Percentiles rank a stretch among this genome's conserved stretches.
Evolutionary conservation across 805 yeast genomes (phyloP).

Genomic region (Diddensiella caesifluorescens): DNA sequence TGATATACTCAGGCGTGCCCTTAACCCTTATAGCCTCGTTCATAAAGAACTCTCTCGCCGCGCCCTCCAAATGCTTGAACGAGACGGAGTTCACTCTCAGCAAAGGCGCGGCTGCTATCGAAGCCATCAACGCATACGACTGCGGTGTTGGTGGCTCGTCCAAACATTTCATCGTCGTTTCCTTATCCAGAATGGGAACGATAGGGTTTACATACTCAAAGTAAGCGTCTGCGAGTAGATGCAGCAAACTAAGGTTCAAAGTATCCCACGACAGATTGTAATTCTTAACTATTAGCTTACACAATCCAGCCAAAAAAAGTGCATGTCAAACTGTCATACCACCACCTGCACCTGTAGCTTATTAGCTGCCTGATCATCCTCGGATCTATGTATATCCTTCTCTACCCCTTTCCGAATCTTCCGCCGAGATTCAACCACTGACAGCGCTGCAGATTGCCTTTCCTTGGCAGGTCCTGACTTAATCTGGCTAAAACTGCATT

Average conservation of each 20-base stretch:
- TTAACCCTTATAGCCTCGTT: conserved; percentile 8
- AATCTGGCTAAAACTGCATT: background rate
- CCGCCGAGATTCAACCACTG: too few species aligned
- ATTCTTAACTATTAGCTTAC: background rate
- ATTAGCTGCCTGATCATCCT: too few species aligned
- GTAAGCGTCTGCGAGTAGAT: conserved; percentile 5
- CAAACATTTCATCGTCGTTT: conserved; percentile 1
- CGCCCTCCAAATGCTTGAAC: background rate
- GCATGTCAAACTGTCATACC: background rate
- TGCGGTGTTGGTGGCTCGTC: conserved; percentile 5
- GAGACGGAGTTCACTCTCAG: conserved; percentile 4
- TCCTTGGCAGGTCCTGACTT: background rate
- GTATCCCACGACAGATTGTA: background rate
- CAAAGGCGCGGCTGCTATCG: conserved; percentile 8
- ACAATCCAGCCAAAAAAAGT: background rate
- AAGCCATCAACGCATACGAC: conserved; percentile 8
- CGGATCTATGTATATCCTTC: too few species aligned
- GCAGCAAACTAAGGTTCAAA: background rate
- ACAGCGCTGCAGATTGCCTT: background rate
- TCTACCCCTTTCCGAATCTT: too few species aligned
- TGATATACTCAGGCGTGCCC: conserved; percentile 1
- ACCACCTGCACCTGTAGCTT: too few species aligned
- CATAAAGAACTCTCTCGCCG: conserved; percentile 6
- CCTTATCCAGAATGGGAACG: conserved; percentile 8
- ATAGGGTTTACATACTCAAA: conserved; percentile 13